Conservation (phyloP, 495 filamentous ascomycete genomes). For the Talaromyces liani region DNA sequence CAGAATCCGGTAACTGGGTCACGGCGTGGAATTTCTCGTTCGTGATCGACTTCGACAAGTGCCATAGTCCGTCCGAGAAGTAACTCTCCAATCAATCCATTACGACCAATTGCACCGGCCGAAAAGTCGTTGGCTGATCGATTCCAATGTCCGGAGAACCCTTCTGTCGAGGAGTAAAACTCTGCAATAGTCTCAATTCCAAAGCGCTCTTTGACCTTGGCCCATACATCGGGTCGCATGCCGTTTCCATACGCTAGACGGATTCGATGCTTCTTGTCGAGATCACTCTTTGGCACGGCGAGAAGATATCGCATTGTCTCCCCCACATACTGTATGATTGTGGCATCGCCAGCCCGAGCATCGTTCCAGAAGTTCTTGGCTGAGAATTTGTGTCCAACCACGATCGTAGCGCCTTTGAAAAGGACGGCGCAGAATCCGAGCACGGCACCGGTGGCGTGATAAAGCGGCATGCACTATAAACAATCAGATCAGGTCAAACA, state of each 20-base stretch:
- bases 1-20: slow-evolving; percentile 70
- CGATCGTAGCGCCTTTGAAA: slow-evolving; percentile 53
- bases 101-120: slow-evolving; percentile 75
- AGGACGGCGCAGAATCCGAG: slow-evolving; percentile 60
- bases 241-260: slow-evolving; percentile 88
- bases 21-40: slow-evolving; percentile 61
- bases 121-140: slow-evolving; percentile 64
- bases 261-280: slow-evolving; percentile 72
- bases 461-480: slow-evolving; percentile 82
- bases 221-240: slow-evolving; percentile 88
- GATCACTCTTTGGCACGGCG: slow-evolving; percentile 56
- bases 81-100: slow-evolving; percentile 52
- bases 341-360: slow-evolving; percentile 62
- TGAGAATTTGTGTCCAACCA: slow-evolving; percentile 75
- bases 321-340: slow-evolving; percentile 89
- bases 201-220: slow-evolving; percentile 79
- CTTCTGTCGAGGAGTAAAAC: slow-evolving; percentile 90
- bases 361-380: slow-evolving; percentile 78
- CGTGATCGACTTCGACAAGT: slow-evolving; percentile 66
- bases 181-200: slow-evolving; percentile 72
- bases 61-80: slow-evolving; percentile 43
- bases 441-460: slow-evolving; percentile 76
- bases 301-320: slow-evolving; percentile 91
- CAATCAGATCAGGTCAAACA: background rate
- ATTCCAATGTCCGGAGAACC: slow-evolving; percentile 66